Evolutionary conservation across 106 monocot genomes (phyloP).

Genomic region (Xerophyta viscosa): DNA sequence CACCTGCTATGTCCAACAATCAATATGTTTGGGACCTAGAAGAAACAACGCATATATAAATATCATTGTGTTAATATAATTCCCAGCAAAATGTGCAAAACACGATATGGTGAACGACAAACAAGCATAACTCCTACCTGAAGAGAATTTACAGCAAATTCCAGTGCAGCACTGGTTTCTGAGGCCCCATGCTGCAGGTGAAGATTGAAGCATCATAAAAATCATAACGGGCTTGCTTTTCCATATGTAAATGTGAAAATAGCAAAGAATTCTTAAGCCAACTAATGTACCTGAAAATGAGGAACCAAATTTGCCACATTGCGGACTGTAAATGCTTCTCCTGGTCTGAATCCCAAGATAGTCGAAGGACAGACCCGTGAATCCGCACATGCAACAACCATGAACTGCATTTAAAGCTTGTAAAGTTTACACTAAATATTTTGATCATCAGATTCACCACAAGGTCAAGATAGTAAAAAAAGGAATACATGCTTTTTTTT

Average conservation of each 20-base stretch:
- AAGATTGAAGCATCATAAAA: not conserved
- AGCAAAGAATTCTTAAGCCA: too few species aligned
- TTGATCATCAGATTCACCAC: too few species aligned
- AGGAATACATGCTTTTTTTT: too few species aligned
- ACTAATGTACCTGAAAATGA: conserved; percentile 58
- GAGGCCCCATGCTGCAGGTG: conserved; percentile 72
- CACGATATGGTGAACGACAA: too few species aligned
- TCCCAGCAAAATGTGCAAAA: not conserved
- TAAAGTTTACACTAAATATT: too few species aligned
- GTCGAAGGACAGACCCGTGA: conserved; percentile 92
- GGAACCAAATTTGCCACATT: conserved; percentile 97
- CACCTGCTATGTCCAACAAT: conserved; percentile 91
- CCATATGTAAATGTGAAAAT: not conserved
- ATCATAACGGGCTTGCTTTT: not conserved
- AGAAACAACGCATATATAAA: not conserved
- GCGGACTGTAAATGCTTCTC: conserved; percentile 91
- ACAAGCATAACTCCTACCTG: conserved; percentile 30
- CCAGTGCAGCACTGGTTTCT: conserved; percentile 93
- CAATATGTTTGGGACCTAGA: conserved; percentile 77
- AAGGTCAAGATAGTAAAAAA: too few species aligned
- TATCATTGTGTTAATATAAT: not conserved
- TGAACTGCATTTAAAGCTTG: conserved; percentile 59
- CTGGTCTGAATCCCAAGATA: conserved; percentile 84
- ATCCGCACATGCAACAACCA: conserved; percentile 97
- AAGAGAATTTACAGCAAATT: conserved; percentile 87